Evolutionary conservation across 139 green algal genomes (phyloP).

Genomic region (Ettlia oleoabundans): DNA sequence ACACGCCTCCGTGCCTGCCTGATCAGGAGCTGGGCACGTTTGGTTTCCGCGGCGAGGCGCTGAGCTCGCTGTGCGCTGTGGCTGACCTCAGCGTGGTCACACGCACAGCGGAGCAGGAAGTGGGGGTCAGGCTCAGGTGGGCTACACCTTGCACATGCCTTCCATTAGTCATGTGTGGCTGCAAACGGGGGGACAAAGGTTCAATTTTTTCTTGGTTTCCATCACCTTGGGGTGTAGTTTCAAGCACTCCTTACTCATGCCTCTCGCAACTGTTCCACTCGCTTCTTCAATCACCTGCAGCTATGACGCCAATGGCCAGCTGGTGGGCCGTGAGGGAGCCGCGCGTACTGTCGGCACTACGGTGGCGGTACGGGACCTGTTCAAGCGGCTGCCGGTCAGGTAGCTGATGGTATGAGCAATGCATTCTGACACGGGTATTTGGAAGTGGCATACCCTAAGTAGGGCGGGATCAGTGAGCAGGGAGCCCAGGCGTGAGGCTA

Average conservation of each 20-base stretch:
- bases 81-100: constrained; percentile 83
- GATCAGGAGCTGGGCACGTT: constrained; percentile 87
- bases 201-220: no score
- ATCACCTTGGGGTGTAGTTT: no score
- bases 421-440: neutral
- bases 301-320: constrained; percentile 71
- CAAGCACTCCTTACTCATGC: neutral
- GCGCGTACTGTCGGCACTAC: constrained; percentile 89
- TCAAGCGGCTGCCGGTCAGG: constrained; percentile 90
- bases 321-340: constrained; percentile 41
- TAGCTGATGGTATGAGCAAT: no score
- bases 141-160: neutral
- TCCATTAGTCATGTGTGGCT: neutral
- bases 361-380: constrained; percentile 84
- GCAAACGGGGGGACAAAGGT: no score
- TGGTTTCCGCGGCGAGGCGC: constrained; percentile 96
- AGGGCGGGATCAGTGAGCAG: neutral
- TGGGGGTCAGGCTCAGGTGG: constrained; percentile 26
- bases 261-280: constrained; percentile 36
- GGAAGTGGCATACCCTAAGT: neutral
- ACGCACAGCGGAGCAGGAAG: constrained; percentile 67
- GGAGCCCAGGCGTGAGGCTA: no score
- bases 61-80: constrained; percentile 91
- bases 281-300: constrained; percentile 31
- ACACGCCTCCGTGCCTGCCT: no score